Percentiles rank a stretch among this genome's conserved stretches.
These are phyloP conservation scores for Trichosporon ovoides DNA, from an alignment of 1,284 basidiomycete genomes.

Conservation along the genomic window DNA sequence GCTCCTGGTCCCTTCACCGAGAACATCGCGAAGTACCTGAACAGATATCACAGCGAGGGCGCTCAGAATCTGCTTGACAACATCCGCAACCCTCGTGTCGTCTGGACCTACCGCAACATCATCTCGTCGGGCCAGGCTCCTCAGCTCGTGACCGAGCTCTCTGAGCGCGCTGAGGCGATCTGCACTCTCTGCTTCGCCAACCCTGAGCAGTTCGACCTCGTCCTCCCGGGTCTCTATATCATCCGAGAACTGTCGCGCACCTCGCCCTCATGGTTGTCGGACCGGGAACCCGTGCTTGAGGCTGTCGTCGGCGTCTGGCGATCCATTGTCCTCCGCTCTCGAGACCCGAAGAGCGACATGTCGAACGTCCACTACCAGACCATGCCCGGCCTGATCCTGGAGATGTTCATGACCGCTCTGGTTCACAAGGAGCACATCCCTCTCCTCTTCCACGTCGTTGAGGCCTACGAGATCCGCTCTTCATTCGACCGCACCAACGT, in stretches of 20 bases:
- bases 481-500: conserved; percentile 75
- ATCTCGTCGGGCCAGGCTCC: conserved; percentile 71
- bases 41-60: conserved; percentile 82
- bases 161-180: conserved; percentile 60
- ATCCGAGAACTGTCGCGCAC: conserved; percentile 69
- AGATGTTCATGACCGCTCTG: conserved; percentile 64
- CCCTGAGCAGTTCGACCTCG: conserved; percentile 55
- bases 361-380: conserved; percentile 55
- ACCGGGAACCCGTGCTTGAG: conserved; percentile 59
- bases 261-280: conserved; percentile 56
- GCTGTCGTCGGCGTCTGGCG: conserved; percentile 70
- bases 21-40: conserved; percentile 83
- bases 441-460: conserved; percentile 80
- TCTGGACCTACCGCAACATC: conserved; percentile 75
- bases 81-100: conserved; percentile 65
- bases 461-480: conserved; percentile 73
- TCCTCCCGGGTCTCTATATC: conserved; percentile 67
- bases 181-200: conserved; percentile 58
- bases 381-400: conserved; percentile 64
- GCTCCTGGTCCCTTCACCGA: conserved; percentile 88
- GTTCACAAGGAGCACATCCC: conserved; percentile 72
- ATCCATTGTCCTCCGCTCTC: conserved; percentile 44
- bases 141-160: conserved; percentile 67
- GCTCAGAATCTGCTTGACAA: conserved; percentile 78
- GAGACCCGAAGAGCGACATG: conserved; percentile 40